These are phyloP conservation scores for Didymellaceae sp. DNA, from an alignment of 2,329 filamentous ascomycete species.

Conservation along the genomic window DNA sequence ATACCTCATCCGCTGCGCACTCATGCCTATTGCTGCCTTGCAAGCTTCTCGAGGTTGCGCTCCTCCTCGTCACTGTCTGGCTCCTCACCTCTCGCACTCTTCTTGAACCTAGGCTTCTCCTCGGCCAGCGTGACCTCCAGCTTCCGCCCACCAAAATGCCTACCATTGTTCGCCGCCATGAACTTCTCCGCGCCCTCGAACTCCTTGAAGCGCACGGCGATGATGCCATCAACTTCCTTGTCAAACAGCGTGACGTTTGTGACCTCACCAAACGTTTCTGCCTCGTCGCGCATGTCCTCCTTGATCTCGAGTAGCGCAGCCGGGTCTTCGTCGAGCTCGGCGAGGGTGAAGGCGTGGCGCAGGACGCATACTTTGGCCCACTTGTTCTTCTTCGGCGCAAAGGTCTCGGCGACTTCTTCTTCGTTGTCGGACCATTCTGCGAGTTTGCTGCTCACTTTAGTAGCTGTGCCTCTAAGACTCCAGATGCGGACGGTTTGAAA, in stretches of 20 bases:
- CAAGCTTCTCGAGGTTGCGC: slow-evolving; percentile 16
- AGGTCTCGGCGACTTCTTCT: slow-evolving; percentile 52
- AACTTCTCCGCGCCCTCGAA: slow-evolving; percentile 63
- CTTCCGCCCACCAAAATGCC: slow-evolving; percentile 21
- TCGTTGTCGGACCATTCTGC: slow-evolving; percentile 95
- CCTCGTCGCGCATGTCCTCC: slow-evolving; percentile 91
- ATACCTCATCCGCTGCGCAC: too few species aligned
- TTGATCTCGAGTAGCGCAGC: slow-evolving; percentile 88
- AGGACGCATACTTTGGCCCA: slow-evolving; percentile 86
- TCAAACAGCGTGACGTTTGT: slow-evolving; percentile 94
- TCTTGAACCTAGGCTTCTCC: slow-evolving; percentile 41
- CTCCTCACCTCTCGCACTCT: slow-evolving; percentile 30
- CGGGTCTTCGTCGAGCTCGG: slow-evolving; percentile 84
- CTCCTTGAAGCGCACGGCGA: slow-evolving; percentile 81
- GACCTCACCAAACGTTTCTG: slow-evolving; percentile 81
- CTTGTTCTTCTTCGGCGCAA: slow-evolving; percentile 59
- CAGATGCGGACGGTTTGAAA: not conserved
- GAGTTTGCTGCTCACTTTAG: slow-evolving; percentile 68
- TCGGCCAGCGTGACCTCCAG: slow-evolving; percentile 35
- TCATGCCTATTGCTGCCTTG: slow-evolving; percentile 17
- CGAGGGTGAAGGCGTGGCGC: slow-evolving; percentile 89
- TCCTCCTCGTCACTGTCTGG: slow-evolving; percentile 38
- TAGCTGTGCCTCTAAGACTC: not conserved
- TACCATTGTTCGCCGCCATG: slow-evolving; percentile 27
- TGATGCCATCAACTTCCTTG: slow-evolving; percentile 80